phyloP scores from a whole-genome alignment of 2,329 filamentous ascomycete species.

The Alternaria hordeiaustralica region DNA sequence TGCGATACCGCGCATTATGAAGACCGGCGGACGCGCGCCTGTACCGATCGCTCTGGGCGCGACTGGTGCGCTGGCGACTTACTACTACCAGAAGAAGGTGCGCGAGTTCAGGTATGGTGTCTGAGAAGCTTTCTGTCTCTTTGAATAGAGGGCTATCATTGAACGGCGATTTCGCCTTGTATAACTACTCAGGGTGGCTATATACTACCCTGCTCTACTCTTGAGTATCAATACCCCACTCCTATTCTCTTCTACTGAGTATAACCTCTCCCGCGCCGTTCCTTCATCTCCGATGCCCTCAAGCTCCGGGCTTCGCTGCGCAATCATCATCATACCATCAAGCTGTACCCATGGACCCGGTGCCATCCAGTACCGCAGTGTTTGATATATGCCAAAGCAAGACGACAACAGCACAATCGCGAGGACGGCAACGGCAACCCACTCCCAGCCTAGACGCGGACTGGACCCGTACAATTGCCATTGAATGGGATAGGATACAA shows the following conservation, averaged over 20 bases:
- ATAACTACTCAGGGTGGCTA: background rate
- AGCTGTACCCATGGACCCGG: conserved; percentile 1
- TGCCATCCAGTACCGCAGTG: conserved; percentile 1
- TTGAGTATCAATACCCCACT: conserved; percentile 1
- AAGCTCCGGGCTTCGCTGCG: background rate
- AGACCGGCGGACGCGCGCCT: conserved; percentile 35
- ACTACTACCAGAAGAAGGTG: conserved; percentile 41
- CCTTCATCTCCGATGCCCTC: background rate
- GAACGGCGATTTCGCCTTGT: background rate
- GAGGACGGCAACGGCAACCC: conserved; percentile 2
- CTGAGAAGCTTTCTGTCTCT: conserved; percentile 1
- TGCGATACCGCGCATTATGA: conserved; percentile 34
- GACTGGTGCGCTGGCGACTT: conserved; percentile 33
- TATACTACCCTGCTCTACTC: background rate
- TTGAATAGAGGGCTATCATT: background rate
- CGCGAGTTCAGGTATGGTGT: conserved; percentile 39
- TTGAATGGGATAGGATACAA: conserved; percentile 8
- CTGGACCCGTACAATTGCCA: conserved; percentile 14
- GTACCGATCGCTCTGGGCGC: conserved; percentile 34
- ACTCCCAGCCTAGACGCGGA: conserved; percentile 6
- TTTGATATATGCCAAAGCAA: background rate
- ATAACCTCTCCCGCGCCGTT: background rate
- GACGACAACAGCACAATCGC: background rate
- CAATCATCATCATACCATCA: conserved; percentile 9
- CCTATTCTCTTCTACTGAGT: background rate